Conservation (phyloP, 495 filamentous ascomycete genomes). For the Neurospora africana region DNA sequence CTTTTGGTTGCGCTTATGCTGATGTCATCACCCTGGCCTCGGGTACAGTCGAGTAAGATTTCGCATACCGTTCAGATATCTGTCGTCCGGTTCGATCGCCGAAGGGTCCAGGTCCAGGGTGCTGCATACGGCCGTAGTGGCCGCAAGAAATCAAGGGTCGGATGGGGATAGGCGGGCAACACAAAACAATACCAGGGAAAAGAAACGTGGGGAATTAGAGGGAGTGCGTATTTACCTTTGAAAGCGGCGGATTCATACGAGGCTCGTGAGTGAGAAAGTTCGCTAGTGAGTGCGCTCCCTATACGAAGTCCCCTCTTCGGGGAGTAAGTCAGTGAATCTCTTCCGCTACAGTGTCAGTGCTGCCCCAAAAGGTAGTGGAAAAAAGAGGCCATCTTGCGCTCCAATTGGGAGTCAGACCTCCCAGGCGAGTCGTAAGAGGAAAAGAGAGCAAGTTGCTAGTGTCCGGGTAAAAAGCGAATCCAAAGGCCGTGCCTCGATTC, state of each 20-base stretch:
- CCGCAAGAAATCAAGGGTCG: not conserved
- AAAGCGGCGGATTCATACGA: constrained; percentile 41
- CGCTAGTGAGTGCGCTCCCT: constrained; percentile 16
- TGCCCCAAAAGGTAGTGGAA: not conserved
- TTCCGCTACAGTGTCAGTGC: not conserved
- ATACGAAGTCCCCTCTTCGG: constrained; percentile 1
- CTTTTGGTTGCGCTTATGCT: constrained; percentile 22
- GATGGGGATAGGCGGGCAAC: not conserved
- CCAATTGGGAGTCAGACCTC: not conserved
- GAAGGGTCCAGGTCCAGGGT: not conserved
- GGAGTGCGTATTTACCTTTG: constrained; percentile 28
- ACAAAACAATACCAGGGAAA: constrained; percentile 3
- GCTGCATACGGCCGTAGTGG: not conserved
- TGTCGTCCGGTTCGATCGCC: constrained; percentile 4
- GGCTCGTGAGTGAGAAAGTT: constrained; percentile 15
- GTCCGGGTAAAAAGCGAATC: not conserved
- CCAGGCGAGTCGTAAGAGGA: not conserved
- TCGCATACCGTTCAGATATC: not conserved
- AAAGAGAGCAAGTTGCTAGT: not conserved
- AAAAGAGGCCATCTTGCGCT: not conserved
- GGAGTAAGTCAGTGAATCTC: not conserved
- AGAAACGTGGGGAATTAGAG: not conserved
- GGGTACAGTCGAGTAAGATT: constrained; percentile 9
- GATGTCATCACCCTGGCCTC: constrained; percentile 15
- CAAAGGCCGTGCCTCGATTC: not conserved